Base-by-base conservation (phyloP, 306 rosid genomes). In the Quercus aquifolioides region DNA sequence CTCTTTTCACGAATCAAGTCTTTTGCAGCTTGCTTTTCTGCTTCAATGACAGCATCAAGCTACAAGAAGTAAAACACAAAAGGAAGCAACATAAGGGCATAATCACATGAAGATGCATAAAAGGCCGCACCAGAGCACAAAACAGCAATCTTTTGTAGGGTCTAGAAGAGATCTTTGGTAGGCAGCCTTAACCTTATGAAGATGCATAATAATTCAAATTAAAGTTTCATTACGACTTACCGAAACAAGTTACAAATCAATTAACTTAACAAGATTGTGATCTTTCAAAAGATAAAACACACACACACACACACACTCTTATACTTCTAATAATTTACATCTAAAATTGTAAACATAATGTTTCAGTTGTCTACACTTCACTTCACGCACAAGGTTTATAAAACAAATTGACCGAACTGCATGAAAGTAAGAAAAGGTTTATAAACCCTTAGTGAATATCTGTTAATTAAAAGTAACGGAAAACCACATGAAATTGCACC, bases 41-140 rank as follows among this genome's bases (percentile, higher is more conserved):
- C 98, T 88, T 95, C 99, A 75, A 95, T 91, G 75, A 95, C 97
- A 77, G 90, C 88, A 77, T 95, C 99, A 41, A 95, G 99, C 99
- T 94, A 85, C 65, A 82, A 82, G 69, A 82, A 31, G 78, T 49
- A 1, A 23, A 74, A 46, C 3, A 23, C 71, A 55, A 28, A 71
- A 23, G 38, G 10, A 58, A 72, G 74, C 19, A 77, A 79, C 71
- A 8, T 25, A 28, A 71, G n/a, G 20, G 46, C 60, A 19, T 56
- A 11, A 82, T 74, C 68, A 55, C 11, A 69, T 10, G 58, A 46
- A 25, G 20, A 26, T 19, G 17, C 78, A 77, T 20, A 74, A n/a
- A 28, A 81, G 11, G 46, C 12, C 0, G 12, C 12, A 41, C 46
- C 46, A 41, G 46, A 41, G 46, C 46, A 41, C 46, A 41, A 41